Conservation (phyloP, 2,329 filamentous ascomycete species). For the Colletotrichum cuscutae region DNA sequence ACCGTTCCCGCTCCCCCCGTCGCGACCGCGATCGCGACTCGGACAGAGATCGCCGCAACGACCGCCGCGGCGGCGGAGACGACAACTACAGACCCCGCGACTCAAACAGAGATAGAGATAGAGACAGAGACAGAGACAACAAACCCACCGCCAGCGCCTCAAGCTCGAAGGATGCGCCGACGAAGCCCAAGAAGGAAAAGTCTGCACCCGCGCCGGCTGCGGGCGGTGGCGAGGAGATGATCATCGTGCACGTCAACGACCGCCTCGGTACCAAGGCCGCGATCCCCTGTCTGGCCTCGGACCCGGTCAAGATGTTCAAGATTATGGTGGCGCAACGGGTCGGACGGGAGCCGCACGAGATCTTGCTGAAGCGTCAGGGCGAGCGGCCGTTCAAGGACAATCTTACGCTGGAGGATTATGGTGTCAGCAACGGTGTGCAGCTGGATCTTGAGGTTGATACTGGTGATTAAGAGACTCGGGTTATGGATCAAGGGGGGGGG, state of each 20-base stretch:
- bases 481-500: neutral
- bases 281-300: slow-evolving; percentile 87
- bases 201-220: slow-evolving; percentile 40
- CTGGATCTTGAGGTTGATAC: slow-evolving; percentile 71
- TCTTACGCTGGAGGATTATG: slow-evolving; percentile 89
- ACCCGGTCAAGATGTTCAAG: slow-evolving; percentile 89
- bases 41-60: slow-evolving; percentile 38
- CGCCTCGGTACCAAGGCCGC: slow-evolving; percentile 95
- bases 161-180: slow-evolving; percentile 42
- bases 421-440: slow-evolving; percentile 89
- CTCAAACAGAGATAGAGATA: slow-evolving; percentile 29
- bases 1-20: slow-evolving; percentile 52
- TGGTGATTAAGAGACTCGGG: slow-evolving; percentile 56
- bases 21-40: slow-evolving; percentile 40
- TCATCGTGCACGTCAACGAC: slow-evolving; percentile 93
- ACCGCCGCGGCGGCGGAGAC: slow-evolving; percentile 50
- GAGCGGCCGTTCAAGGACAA: slow-evolving; percentile 94
- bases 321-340: slow-evolving; percentile 90
- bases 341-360: slow-evolving; percentile 89
- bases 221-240: slow-evolving; percentile 79
- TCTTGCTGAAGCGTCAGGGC: slow-evolving; percentile 90
- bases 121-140: slow-evolving; percentile 1
- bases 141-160: slow-evolving; percentile 41
- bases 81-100: slow-evolving; percentile 37
- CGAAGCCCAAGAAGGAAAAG: slow-evolving; percentile 45